These are phyloP conservation scores for Globisporangium barbulae DNA, from an alignment of 352 stramenopile species.

Conservation along the genomic window DNA sequence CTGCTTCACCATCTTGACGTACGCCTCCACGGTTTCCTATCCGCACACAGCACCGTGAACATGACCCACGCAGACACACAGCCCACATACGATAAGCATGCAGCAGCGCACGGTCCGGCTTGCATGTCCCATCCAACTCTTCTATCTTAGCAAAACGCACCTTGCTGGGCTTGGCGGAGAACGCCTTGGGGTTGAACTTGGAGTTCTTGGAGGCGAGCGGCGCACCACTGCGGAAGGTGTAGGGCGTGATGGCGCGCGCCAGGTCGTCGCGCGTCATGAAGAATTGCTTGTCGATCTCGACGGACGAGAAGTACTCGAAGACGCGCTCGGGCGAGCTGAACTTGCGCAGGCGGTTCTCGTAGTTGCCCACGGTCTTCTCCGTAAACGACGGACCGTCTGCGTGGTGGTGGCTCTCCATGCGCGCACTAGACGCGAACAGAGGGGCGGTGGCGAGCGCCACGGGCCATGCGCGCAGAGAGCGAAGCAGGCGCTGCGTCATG, in stretches of 20 bases:
- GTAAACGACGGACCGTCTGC: slow-evolving; percentile 47
- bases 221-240: slow-evolving; percentile 71
- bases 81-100: neutral
- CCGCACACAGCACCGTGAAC: neutral
- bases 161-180: slow-evolving; percentile 38
- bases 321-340: slow-evolving; percentile 85
- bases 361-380: slow-evolving; percentile 81
- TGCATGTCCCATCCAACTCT: neutral
- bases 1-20: slow-evolving; percentile 45
- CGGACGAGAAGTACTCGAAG: slow-evolving; percentile 89
- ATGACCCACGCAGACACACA: neutral
- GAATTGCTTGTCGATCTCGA: slow-evolving; percentile 75
- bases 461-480: slow-evolving; percentile 11
- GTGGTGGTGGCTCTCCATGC: slow-evolving; percentile 21
- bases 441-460: slow-evolving; percentile 21
- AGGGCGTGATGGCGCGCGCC: slow-evolving; percentile 79
- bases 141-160: slow-evolving; percentile 8
- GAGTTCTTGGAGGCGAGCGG: slow-evolving; percentile 75
- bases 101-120: neutral
- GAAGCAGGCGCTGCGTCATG: slow-evolving; percentile 11
- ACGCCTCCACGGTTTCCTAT: slow-evolving; percentile 44
- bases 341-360: slow-evolving; percentile 87
- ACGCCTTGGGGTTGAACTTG: slow-evolving; percentile 77
- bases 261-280: slow-evolving; percentile 86
- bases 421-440: slow-evolving; percentile 9